Conservation (phyloP, 1,284 basidiomycete genomes). For the Sporisorium graminicola region DNA sequence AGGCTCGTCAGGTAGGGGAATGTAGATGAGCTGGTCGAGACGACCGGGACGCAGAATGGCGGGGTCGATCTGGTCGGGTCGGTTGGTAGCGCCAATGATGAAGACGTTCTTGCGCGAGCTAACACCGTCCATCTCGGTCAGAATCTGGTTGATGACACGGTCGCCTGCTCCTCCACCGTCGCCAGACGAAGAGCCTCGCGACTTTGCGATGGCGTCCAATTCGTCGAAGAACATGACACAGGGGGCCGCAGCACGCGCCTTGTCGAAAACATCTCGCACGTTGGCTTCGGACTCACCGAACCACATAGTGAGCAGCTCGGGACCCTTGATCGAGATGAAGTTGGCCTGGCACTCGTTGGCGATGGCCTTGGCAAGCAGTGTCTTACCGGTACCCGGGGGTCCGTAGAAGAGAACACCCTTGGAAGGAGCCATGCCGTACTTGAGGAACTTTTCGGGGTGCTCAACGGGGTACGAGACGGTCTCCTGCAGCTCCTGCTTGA, state of each 20-base stretch:
- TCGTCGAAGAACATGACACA: conserved; percentile 99
- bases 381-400: conserved; percentile 97
- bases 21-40: conserved; percentile 78
- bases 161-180: conserved; percentile 96
- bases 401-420: conserved; percentile 99
- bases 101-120: conserved; percentile 98
- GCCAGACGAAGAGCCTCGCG: conserved; percentile 83
- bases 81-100: conserved; percentile 98
- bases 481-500: conserved; percentile 99
- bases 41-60: conserved; percentile 97
- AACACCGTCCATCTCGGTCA: conserved; percentile 99
- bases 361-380: conserved; percentile 93
- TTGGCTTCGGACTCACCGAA: conserved; percentile 99
- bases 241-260: conserved; percentile 96
- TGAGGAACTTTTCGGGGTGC: conserved; percentile 99
- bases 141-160: conserved; percentile 95
- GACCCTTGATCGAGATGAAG: conserved; percentile 95
- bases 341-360: conserved; percentile 99
- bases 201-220: conserved; percentile 97
- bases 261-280: conserved; percentile 99
- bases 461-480: conserved; percentile 99
- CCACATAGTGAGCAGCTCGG: conserved; percentile 97
- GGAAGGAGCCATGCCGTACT: conserved; percentile 99
- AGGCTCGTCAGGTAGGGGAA: conserved; percentile 84
- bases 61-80: conserved; percentile 98